Percentiles rank a stretch among this genome's conserved stretches.
These are phyloP conservation scores for Aspergillus aculeatus DNA, from an alignment of 2,329 filamentous ascomycete genomes.

Conservation along the genomic window DNA sequence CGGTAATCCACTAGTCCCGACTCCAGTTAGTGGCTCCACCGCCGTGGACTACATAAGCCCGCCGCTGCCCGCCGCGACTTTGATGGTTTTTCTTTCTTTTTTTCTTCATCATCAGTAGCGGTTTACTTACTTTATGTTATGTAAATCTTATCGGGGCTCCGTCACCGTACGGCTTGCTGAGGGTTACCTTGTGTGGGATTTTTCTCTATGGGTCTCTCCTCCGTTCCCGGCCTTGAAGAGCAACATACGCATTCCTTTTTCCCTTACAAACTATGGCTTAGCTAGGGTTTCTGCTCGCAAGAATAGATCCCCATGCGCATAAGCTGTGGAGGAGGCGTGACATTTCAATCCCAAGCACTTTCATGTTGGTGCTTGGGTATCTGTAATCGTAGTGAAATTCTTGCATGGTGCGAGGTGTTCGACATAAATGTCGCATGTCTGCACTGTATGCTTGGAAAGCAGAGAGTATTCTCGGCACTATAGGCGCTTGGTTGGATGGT, in stretches of 20 bases:
- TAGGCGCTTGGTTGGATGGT: too few relatives aligned
- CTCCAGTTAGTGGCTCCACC: constrained; percentile 24
- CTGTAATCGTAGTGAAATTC: background rate
- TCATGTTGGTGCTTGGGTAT: background rate
- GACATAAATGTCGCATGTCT: too few relatives aligned
- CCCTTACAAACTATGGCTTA: constrained; percentile 44
- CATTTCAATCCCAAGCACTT: constrained; percentile 27
- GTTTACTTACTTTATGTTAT: constrained; percentile 45
- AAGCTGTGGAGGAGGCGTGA: constrained; percentile 51
- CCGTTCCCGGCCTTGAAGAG: constrained; percentile 52
- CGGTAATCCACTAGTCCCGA: constrained; percentile 20
- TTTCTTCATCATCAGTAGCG: constrained; percentile 52
- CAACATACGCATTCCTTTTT: constrained; percentile 45
- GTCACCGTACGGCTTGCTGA: constrained; percentile 49
- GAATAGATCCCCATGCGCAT: constrained; percentile 40
- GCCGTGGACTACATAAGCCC: constrained; percentile 31
- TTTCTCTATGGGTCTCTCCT: constrained; percentile 47
- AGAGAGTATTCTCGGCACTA: too few relatives aligned
- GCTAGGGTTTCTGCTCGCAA: constrained; percentile 43
- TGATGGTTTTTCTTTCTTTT: constrained; percentile 35
- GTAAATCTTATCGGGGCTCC: constrained; percentile 50
- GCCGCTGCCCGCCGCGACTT: constrained; percentile 12
- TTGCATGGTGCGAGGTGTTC: background rate
- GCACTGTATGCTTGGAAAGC: too few relatives aligned
- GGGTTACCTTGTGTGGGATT: constrained; percentile 46